Conservation (phyloP, 148 eudicot genomes). For the Talinum fruticosum region DNA sequence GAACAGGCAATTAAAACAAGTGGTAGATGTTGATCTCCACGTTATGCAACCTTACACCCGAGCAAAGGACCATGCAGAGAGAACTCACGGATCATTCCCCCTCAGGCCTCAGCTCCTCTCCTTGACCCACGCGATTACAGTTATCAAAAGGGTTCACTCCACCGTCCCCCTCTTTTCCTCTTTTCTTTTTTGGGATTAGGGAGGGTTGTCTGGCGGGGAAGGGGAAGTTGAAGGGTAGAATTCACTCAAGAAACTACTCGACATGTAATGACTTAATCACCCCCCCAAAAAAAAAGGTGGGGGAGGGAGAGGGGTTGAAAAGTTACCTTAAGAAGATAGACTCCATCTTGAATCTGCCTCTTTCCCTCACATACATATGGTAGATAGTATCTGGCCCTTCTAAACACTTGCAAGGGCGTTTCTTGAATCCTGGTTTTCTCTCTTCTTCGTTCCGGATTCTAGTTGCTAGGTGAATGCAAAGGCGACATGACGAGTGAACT, state of each 20-base stretch:
- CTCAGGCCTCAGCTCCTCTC: too few relatives aligned
- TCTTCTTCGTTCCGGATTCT: slow-evolving; percentile 65
- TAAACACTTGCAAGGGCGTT: slow-evolving; percentile 87
- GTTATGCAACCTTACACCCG: too few relatives aligned
- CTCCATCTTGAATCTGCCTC: slow-evolving; percentile 84
- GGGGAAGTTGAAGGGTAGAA: too few relatives aligned
- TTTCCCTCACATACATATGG: slow-evolving; percentile 83
- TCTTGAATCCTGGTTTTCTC: slow-evolving; percentile 34
- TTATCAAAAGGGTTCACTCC: too few relatives aligned
- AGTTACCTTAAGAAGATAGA: slow-evolving; percentile 82
- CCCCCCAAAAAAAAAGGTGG: background rate
- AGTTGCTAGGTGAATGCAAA: slow-evolving; percentile 84
- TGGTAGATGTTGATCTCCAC: background rate
- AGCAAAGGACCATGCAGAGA: background rate
- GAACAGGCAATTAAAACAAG: background rate
- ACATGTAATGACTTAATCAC: too few relatives aligned
- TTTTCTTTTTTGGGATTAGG: too few relatives aligned
- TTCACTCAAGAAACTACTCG: too few relatives aligned
- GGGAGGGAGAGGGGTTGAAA: background rate
- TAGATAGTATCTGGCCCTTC: slow-evolving; percentile 60
- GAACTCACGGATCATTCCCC: too few relatives aligned
- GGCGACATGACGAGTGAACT: slow-evolving; percentile 94
- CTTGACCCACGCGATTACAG: too few relatives aligned
- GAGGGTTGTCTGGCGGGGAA: too few relatives aligned
- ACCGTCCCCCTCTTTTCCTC: too few relatives aligned